Base-by-base conservation (phyloP, 1,284 basidiomycete genomes). In the Puccinia triticina region DNA sequence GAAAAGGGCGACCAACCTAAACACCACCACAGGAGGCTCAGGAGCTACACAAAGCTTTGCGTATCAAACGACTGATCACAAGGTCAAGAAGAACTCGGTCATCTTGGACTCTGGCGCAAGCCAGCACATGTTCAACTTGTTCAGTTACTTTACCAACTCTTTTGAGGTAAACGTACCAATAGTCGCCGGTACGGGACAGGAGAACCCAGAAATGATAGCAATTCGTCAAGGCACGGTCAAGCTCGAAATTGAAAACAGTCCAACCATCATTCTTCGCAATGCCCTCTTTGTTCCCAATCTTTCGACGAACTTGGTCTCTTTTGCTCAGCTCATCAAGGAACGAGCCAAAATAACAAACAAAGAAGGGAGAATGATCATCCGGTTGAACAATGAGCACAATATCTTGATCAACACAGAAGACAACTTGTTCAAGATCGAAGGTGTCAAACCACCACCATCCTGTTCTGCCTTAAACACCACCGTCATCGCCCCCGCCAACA, bases 61-160 rank as follows among this genome's bases (percentile, higher is more conserved):
- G 8, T 46, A 46, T 46, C 43, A 46, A 7, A 46, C 43, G 8
- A 14, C 8, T 46, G 43, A 7, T 46, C 43, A 8, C 8, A 7
- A 8, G 43, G 43, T 14, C 43, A 14, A 46, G 14, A 46, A 8
- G 43, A 7, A 8, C 14, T 67, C 3, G 26, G n/a, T n/a, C n/a
- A n/a, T 72, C 11, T n/a, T 72, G 5, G 69, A 72, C 48, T 72
- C 43, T 16, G 69, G 69, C 2, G 69, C 69, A 8, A 72, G 43
- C 69, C 37, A 48, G 26, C 69, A 72, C 26, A 72, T 43, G 69
- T 72, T 72, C 48, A 72, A 72, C 69, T 72, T 23, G 1, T 43
- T 32, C 26, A 11, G 29, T 10, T 72, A 48, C 34, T 72, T 72
- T 21, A 14, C 3, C 12, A 26, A 16, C 14, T 10, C 32, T 4